Conservation (phyloP, 148 eudicot genomes). For the Cornus suecica region DNA sequence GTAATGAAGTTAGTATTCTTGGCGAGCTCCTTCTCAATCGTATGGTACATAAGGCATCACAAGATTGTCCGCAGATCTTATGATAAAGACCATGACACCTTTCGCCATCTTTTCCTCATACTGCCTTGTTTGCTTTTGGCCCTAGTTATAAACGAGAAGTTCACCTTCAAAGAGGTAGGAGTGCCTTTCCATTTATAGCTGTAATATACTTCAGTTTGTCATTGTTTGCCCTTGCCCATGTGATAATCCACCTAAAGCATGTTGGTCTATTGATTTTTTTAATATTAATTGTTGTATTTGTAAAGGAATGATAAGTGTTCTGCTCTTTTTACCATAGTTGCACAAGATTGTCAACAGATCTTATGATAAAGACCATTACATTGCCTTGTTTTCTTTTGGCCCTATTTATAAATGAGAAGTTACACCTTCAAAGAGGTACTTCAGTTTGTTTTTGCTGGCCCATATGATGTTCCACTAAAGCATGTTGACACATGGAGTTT, state of each 20-base stretch:
- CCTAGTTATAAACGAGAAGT: slow-evolving; percentile 63
- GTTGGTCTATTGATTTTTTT: background rate
- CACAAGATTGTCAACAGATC: slow-evolving; percentile 93
- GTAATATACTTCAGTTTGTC: background rate
- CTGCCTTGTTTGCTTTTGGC: slow-evolving; percentile 82
- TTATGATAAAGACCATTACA: slow-evolving; percentile 85
- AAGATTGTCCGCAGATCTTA: slow-evolving; percentile 91
- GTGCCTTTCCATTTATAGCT: slow-evolving; percentile 1
- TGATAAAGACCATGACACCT: slow-evolving; percentile 94
- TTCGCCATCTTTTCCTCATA: slow-evolving; percentile 76
- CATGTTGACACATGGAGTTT: background rate
- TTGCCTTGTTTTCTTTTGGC: slow-evolving; percentile 81
- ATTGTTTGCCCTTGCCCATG: background rate
- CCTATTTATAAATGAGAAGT: slow-evolving; percentile 63
- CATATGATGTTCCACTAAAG: background rate
- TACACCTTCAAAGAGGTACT: slow-evolving; percentile 71
- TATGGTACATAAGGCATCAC: slow-evolving; percentile 95
- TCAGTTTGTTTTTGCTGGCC: background rate
- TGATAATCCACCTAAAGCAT: background rate
- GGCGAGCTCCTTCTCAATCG: slow-evolving; percentile 85
- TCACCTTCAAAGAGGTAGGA: slow-evolving; percentile 75
- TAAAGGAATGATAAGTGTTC: background rate
- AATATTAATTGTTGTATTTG: background rate
- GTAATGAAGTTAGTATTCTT: slow-evolving; percentile 85
- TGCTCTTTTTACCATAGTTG: too few relatives aligned